Percentiles rank a stretch among this genome's conserved stretches.
Conservation (phyloP, 2,329 filamentous ascomycete genomes). For the Ophiostoma novo-ulmi region DNA sequence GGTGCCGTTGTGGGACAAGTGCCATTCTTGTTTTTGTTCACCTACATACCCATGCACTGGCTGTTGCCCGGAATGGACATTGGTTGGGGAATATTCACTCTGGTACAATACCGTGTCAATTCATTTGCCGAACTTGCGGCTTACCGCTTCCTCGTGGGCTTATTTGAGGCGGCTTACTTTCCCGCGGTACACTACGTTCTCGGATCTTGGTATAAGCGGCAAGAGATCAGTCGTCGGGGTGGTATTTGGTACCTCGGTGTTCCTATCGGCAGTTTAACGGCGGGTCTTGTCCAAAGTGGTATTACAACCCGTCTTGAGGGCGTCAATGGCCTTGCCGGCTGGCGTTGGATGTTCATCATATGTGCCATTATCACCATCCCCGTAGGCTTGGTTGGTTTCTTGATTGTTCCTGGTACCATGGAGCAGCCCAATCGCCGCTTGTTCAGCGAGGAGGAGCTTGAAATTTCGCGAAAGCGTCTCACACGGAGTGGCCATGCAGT, state of each 20-base stretch:
- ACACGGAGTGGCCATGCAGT: conserved; percentile 16
- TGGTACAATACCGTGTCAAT: conserved; percentile 26
- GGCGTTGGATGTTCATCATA: conserved; percentile 37
- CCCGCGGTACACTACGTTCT: conserved; percentile 33
- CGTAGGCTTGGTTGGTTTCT: conserved; percentile 46
- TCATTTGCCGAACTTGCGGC: conserved; percentile 32
- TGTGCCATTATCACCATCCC: conserved; percentile 36
- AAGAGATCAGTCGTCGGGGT: conserved; percentile 56
- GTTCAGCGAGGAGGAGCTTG: conserved; percentile 30
- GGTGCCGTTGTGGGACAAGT: conserved; percentile 18
- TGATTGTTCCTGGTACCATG: conserved; percentile 46
- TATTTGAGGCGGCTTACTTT: conserved; percentile 34
- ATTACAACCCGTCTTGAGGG: conserved; percentile 33
- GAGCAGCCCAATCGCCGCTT: conserved; percentile 36
- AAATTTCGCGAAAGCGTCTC: conserved; percentile 14
- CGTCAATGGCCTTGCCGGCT: conserved; percentile 32
- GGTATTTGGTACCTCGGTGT: conserved; percentile 59
- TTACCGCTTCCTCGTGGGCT: conserved; percentile 34
- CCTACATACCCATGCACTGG: conserved; percentile 31
- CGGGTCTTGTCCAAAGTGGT: conserved; percentile 34
- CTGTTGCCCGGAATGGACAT: conserved; percentile 29
- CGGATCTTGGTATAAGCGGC: conserved; percentile 53
- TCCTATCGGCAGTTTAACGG: conserved; percentile 37
- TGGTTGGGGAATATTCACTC: conserved; percentile 30
- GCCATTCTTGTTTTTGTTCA: conserved; percentile 20